A percentile compares a stretch with the other conserved stretches of the same genome.
Conservation (phyloP, 306 rosid genomes). For the Arachis stenosperma region DNA sequence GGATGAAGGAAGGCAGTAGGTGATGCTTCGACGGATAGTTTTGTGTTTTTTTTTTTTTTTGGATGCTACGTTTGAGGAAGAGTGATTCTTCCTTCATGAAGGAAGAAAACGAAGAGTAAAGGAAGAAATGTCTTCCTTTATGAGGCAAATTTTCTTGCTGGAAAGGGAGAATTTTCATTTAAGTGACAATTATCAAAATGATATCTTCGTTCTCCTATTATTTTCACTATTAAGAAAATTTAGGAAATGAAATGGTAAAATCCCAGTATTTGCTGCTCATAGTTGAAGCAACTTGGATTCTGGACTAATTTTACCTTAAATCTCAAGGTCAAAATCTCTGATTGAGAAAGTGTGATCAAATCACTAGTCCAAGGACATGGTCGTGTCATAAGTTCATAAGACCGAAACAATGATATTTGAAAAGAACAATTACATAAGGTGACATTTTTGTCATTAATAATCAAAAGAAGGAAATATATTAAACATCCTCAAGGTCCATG, state of each 20-base stretch:
- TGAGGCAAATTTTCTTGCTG: too few species aligned
- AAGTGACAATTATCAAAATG: not conserved
- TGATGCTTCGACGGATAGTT: too few species aligned
- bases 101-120: too few species aligned
- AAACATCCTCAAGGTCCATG: not conserved
- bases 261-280: not conserved
- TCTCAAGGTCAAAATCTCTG: not conserved
- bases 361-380: not conserved
- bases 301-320: not conserved
- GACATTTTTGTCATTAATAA: not conserved
- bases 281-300: not conserved
- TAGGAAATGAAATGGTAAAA: not conserved
- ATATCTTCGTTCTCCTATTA: not conserved
- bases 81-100: too few species aligned
- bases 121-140: too few species aligned
- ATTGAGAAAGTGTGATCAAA: not conserved
- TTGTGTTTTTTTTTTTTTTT: too few species aligned
- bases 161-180: too few species aligned
- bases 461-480: not conserved
- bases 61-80: too few species aligned
- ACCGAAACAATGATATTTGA: not conserved
- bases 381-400: not conserved
- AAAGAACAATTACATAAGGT: not conserved
- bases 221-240: not conserved
- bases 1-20: too few species aligned